A percentile compares a stretch with the other conserved stretches of the same genome.
Evolutionary conservation across 768 basidiomycete genomes (phyloP).

Genomic region (Agrocybe chaxingu): DNA sequence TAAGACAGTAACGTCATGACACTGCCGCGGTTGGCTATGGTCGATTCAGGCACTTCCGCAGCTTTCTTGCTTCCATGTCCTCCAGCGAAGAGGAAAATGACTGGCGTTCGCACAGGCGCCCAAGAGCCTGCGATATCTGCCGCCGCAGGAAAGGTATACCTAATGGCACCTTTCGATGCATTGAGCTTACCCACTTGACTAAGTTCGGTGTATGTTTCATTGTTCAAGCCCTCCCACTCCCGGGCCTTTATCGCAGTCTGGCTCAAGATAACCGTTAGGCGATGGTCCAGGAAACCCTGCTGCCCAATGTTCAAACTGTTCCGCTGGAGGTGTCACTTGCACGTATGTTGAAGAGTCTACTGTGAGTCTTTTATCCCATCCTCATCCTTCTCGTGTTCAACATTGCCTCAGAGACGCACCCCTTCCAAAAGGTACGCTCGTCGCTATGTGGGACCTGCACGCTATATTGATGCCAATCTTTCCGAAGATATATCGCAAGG

Average conservation of each 20-base stretch:
- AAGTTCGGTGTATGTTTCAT: not conserved
- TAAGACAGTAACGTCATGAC: no score
- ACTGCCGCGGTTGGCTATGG: no score
- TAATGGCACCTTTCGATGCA: not conserved
- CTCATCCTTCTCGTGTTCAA: not conserved
- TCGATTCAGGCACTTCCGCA: constrained; percentile 1
- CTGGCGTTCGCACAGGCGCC: constrained; percentile 32
- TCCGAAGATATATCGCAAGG: constrained; percentile 51
- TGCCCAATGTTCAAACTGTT: constrained; percentile 66
- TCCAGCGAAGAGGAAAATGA: constrained; percentile 64
- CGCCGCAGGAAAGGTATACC: constrained; percentile 75
- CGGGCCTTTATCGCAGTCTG: not conserved
- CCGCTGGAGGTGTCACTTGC: constrained; percentile 60
- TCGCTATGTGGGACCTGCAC: not conserved
- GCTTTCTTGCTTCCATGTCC: constrained; percentile 40
- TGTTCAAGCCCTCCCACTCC: constrained; percentile 59
- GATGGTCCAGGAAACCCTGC: constrained; percentile 71
- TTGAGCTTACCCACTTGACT: constrained; percentile 5
- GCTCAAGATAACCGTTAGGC: constrained; percentile 30
- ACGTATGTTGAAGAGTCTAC: constrained; percentile 69
- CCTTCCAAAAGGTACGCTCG: constrained; percentile 54
- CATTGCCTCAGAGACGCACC: constrained; percentile 43
- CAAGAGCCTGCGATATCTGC: constrained; percentile 73
- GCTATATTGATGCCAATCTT: not conserved
- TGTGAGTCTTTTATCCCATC: constrained; percentile 33